phyloP scores from a whole-genome alignment of 2,329 filamentous ascomycete species.

The Colletotrichum agaves region DNA sequence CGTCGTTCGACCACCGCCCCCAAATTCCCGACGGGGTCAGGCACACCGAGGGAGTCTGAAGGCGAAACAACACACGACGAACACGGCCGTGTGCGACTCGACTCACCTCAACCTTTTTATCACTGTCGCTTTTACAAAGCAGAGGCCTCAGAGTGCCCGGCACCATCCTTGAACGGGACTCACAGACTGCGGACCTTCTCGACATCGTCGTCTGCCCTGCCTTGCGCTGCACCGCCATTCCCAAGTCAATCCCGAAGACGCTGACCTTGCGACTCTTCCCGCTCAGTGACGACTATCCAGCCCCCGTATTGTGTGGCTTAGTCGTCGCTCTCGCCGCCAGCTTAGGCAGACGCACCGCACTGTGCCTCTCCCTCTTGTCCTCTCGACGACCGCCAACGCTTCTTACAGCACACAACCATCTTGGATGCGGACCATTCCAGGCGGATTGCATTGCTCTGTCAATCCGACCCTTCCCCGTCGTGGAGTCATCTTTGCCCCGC shows the following conservation, averaged over 20 bases:
- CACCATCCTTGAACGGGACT: slow-evolving; percentile 19
- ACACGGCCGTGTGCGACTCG: slow-evolving; percentile 30
- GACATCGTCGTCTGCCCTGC: background rate
- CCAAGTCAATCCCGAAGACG: slow-evolving; percentile 22
- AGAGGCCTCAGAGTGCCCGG: slow-evolving; percentile 7
- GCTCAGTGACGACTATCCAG: slow-evolving; percentile 29
- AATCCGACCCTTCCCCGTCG: slow-evolving; percentile 4
- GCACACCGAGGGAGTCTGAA: background rate
- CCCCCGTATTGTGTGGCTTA: slow-evolving; percentile 38
- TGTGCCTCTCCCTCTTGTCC: background rate
- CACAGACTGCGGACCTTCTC: background rate
- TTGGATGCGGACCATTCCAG: background rate
- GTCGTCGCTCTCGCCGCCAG: slow-evolving; percentile 30
- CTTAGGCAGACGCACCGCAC: slow-evolving; percentile 17
- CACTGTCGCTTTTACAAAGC: slow-evolving; percentile 2
- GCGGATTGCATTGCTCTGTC: background rate
- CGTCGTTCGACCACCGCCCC: slow-evolving; percentile 4
- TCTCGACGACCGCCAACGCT: slow-evolving; percentile 1
- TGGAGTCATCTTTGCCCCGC: slow-evolving; percentile 9
- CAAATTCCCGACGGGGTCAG: slow-evolving; percentile 7
- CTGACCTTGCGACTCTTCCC: slow-evolving; percentile 18
- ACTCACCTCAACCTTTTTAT: background rate
- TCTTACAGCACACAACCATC: background rate
- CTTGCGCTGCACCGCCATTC: slow-evolving; percentile 19
- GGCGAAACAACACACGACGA: slow-evolving; percentile 26